Conservation (phyloP, 2,329 filamentous ascomycete species). For the Talaromyces sp. region DNA sequence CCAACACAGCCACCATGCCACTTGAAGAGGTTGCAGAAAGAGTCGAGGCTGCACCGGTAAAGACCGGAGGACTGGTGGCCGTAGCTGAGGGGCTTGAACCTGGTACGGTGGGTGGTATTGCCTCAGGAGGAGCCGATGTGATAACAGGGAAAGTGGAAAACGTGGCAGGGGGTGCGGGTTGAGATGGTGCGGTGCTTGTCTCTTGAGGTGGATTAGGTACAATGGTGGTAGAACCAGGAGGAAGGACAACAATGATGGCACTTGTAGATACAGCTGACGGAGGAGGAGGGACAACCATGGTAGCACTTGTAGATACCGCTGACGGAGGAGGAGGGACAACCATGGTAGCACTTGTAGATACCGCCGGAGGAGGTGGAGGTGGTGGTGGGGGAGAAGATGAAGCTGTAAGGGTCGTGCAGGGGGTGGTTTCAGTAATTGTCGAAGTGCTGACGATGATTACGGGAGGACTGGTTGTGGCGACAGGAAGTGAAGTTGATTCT, state of each 20-base stretch:
- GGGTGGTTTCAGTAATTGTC: background rate
- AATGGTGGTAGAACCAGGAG: background rate
- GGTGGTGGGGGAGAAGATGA: background rate
- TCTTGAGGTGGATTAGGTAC: background rate
- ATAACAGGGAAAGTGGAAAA: background rate
- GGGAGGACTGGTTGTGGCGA: background rate
- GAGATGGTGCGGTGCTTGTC: background rate
- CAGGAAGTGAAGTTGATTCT: background rate
- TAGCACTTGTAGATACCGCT: background rate
- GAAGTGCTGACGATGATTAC: background rate
- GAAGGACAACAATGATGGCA: background rate
- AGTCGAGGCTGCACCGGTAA: constrained; percentile 4
- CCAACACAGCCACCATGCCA: background rate
- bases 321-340: background rate
- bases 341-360: background rate
- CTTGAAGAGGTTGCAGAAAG: background rate
- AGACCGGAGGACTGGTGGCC: background rate
- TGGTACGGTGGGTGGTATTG: background rate
- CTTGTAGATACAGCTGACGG: background rate
- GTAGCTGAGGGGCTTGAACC: background rate
- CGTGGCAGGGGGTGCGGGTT: background rate
- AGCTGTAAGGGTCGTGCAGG: background rate
- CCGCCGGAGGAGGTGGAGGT: background rate
- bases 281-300: background rate
- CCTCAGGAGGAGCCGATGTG: background rate